Evolutionary conservation across 768 basidiomycete genomes (phyloP).

Genomic region (Suillus plorans): DNA sequence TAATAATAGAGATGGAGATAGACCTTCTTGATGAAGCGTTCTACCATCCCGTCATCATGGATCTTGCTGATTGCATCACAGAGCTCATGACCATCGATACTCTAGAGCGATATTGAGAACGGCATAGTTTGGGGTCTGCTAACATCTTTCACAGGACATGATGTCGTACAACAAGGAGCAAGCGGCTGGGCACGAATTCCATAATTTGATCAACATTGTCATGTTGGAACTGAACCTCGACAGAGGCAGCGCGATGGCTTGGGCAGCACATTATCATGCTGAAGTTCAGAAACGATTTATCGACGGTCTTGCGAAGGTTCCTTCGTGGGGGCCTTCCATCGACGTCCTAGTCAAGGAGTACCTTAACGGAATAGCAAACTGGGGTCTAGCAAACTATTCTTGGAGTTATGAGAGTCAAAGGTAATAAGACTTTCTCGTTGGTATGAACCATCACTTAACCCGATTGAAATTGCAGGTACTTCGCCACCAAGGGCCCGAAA

Average conservation of each 20-base stretch:
- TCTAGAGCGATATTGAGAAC: slow-evolving; percentile 11
- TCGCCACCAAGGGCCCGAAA: slow-evolving; percentile 25
- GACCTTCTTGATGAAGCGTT: slow-evolving; percentile 33
- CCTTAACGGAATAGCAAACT: slow-evolving; percentile 24
- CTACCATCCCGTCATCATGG: slow-evolving; percentile 21
- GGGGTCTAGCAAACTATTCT: slow-evolving; percentile 21
- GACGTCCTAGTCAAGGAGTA: slow-evolving; percentile 26
- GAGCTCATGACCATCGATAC: slow-evolving; percentile 25
- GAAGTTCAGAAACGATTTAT: slow-evolving; percentile 19
- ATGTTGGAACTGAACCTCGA: slow-evolving; percentile 28
- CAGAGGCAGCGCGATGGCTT: slow-evolving; percentile 30
- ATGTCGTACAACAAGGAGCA: slow-evolving; percentile 37
- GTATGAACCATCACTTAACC: background rate
- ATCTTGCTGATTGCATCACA: slow-evolving; percentile 7
- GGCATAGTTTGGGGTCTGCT: background rate
- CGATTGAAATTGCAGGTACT: slow-evolving; percentile 11
- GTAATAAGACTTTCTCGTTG: background rate
- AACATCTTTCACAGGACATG: slow-evolving; percentile 29
- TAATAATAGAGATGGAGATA: slow-evolving; percentile 28
- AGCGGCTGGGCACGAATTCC: slow-evolving; percentile 27
- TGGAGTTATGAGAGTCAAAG: slow-evolving; percentile 30
- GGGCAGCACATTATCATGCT: slow-evolving; percentile 19
- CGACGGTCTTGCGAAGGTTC: slow-evolving; percentile 20
- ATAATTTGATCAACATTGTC: slow-evolving; percentile 35
- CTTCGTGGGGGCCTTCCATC: slow-evolving; percentile 26